A percentile compares a stretch with the other conserved stretches of the same genome.
Evolutionary conservation across 495 filamentous ascomycete species (phyloP).

Genomic region (Penicillium manginii): DNA sequence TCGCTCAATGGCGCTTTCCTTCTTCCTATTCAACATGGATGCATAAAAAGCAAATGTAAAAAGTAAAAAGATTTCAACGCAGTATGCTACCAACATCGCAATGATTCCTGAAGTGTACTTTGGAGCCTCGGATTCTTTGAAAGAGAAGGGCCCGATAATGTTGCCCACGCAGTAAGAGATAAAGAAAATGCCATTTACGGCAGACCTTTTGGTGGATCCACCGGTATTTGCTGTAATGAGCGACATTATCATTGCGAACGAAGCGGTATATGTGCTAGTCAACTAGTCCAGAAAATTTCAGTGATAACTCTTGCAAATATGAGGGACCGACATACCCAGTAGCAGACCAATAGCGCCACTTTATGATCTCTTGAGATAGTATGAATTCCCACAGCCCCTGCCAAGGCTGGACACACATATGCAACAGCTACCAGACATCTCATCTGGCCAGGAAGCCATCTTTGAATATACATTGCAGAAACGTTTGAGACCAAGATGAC

Average conservation of each 20-base stretch:
- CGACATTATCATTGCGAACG: slow-evolving; percentile 8
- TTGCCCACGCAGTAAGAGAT: slow-evolving; percentile 5
- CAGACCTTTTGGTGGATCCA: slow-evolving; percentile 2
- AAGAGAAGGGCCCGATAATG: slow-evolving; percentile 2
- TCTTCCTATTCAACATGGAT: slow-evolving; percentile 2
- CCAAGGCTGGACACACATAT: slow-evolving; percentile 15
- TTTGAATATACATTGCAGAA: slow-evolving; percentile 17
- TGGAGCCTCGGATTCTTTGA: slow-evolving; percentile 5
- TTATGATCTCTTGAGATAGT: slow-evolving; percentile 14
- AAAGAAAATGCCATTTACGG: slow-evolving; percentile 7
- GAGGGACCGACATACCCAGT: not conserved
- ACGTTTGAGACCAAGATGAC: slow-evolving; percentile 12
- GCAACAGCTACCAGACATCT: slow-evolving; percentile 8
- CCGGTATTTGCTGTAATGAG: slow-evolving; percentile 7
- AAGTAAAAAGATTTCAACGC: slow-evolving; percentile 9
- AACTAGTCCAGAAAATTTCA: not conserved
- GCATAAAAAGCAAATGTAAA: slow-evolving; percentile 6
- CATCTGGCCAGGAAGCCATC: slow-evolving; percentile 19
- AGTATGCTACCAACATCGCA: slow-evolving; percentile 8
- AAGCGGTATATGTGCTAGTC: slow-evolving; percentile 5
- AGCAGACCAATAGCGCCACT: slow-evolving; percentile 4
- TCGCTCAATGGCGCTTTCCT: not conserved
- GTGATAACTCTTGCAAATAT: not conserved
- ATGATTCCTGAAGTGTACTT: slow-evolving; percentile 6
- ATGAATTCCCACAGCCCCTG: slow-evolving; percentile 18